Conservation (phyloP, 139 green algal genomes). For the Chlamydomonas sp. region DNA sequence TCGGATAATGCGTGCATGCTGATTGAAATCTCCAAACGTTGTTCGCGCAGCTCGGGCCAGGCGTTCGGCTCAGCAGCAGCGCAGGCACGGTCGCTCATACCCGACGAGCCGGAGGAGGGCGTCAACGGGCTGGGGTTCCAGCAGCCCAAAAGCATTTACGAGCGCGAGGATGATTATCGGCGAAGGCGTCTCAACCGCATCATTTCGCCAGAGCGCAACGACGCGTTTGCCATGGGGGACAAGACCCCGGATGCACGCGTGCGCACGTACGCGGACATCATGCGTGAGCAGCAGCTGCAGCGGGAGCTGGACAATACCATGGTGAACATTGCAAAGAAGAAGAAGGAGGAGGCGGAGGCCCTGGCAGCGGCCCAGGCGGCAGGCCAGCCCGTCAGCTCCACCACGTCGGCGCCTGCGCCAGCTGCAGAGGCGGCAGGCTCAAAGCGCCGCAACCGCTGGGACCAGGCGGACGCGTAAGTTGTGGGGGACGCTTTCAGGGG, state of each 20-base stretch:
- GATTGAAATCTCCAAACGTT: background rate
- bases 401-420: constrained; percentile 25
- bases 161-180: constrained; percentile 94
- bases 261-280: constrained; percentile 92
- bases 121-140: constrained; percentile 19
- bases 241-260: constrained; percentile 82
- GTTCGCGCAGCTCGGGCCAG: background rate
- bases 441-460: constrained; percentile 90
- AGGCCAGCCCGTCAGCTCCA: constrained; percentile 28
- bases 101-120: constrained; percentile 32
- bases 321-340: constrained; percentile 89
- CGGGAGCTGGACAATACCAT: constrained; percentile 94
- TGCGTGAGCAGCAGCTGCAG: constrained; percentile 84
- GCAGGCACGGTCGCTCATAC: constrained; percentile 27
- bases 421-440: constrained; percentile 31
- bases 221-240: constrained; percentile 92
- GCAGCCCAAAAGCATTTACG: constrained; percentile 74
- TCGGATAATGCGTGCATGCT: no score
- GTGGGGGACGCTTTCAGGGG: background rate
- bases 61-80: constrained; percentile 1
- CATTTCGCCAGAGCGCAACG: constrained; percentile 91
- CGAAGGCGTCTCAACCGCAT: constrained; percentile 81
- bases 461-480: constrained; percentile 54
- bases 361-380: constrained; percentile 33
- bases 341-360: constrained; percentile 69